Conservation (phyloP, 2,329 filamentous ascomycete species). For the Teratosphaeria destructans region DNA sequence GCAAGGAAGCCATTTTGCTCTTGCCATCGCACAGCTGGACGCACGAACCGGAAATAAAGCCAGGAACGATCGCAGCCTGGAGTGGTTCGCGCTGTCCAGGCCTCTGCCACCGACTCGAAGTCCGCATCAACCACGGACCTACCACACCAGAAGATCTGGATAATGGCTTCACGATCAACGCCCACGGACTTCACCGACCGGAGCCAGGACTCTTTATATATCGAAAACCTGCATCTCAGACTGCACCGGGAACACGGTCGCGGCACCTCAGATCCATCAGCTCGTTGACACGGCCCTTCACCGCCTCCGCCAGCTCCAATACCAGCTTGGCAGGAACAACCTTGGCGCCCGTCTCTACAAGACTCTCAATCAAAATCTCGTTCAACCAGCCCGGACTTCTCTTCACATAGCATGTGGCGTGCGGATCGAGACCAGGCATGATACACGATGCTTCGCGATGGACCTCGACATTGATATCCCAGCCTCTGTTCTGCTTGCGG, state of each 20-base stretch:
- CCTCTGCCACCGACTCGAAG: neutral
- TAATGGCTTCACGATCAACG: no score
- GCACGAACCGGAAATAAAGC: neutral
- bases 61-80: neutral
- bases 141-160: no score
- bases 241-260: neutral
- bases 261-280: slow-evolving; percentile 2
- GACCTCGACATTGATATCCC: neutral
- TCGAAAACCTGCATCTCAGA: neutral
- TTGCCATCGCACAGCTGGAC: neutral
- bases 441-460: slow-evolving; percentile 7
- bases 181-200: no score
- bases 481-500: neutral
- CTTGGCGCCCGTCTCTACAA: neutral
- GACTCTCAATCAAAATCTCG: slow-evolving; percentile 1
- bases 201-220: neutral
- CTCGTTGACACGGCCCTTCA: slow-evolving; percentile 1
- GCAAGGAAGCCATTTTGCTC: neutral
- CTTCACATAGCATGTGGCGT: slow-evolving; percentile 1
- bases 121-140: no score
- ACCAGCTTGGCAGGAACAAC: neutral
- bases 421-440: neutral
- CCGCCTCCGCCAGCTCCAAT: slow-evolving; percentile 2
- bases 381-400: slow-evolving; percentile 7
- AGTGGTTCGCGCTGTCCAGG: neutral